phyloP scores from a whole-genome alignment of 2,329 filamentous ascomycete genomes.

The Aquanectria penicillioides region DNA sequence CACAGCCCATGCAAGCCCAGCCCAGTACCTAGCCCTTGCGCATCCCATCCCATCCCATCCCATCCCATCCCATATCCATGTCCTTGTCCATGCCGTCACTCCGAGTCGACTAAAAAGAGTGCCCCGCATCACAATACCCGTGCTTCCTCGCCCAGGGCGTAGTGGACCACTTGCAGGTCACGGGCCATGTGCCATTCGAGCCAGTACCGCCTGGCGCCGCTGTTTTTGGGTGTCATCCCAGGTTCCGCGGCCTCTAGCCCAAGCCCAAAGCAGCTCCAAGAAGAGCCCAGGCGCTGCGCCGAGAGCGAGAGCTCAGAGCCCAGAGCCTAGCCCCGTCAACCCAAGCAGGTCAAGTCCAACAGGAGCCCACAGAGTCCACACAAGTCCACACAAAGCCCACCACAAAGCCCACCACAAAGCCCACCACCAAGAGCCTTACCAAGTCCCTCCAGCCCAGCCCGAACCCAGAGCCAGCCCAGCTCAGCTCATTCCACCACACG shows the following conservation, averaged over 20 bases:
- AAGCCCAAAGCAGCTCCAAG: slow-evolving; percentile 21
- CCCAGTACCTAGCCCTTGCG: slow-evolving; percentile 1
- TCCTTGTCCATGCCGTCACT: slow-evolving; percentile 40
- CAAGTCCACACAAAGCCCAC: slow-evolving; percentile 13
- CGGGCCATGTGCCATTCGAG: slow-evolving; percentile 32
- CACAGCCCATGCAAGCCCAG: slow-evolving; percentile 6
- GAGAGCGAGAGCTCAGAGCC: slow-evolving; percentile 30
- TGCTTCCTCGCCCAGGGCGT: slow-evolving; percentile 28
- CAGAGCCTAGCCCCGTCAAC: slow-evolving; percentile 26
- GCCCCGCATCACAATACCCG: slow-evolving; percentile 39
- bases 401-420: slow-evolving; percentile 33
- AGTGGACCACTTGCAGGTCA: slow-evolving; percentile 29
- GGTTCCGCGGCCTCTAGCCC: slow-evolving; percentile 32
- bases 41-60: slow-evolving; percentile 9
- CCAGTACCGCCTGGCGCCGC: slow-evolving; percentile 31
- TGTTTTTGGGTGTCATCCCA: slow-evolving; percentile 33
- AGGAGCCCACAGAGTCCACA: slow-evolving; percentile 17
- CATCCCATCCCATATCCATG: slow-evolving; percentile 11
- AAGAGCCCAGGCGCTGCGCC: slow-evolving; percentile 30
- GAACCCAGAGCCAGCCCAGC: slow-evolving; percentile 29
- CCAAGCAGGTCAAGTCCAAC: slow-evolving; percentile 24
- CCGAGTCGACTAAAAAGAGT: slow-evolving; percentile 36
- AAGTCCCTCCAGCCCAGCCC: slow-evolving; percentile 24
- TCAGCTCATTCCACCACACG: slow-evolving; percentile 42
- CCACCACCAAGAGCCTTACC: slow-evolving; percentile 24